Conservation (phyloP, 345 rosid species). For the Conringia planisiliqua region DNA sequence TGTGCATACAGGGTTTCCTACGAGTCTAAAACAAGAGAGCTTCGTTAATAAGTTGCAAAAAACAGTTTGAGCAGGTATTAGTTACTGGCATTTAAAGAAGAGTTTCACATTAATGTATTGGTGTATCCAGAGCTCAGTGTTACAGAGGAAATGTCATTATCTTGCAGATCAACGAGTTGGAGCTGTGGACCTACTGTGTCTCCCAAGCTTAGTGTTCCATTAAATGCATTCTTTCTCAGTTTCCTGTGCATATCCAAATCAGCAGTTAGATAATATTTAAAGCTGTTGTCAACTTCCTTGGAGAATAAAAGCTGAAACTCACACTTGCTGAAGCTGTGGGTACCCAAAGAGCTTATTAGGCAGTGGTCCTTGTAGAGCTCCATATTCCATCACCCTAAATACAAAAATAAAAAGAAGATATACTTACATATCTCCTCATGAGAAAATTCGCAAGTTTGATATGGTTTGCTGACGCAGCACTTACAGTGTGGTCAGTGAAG, state of each 20-base stretch:
- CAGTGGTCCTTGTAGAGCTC: slow-evolving; percentile 63
- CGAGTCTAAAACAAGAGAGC: slow-evolving; percentile 52
- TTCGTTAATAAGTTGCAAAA: not conserved
- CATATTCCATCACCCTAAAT: slow-evolving; percentile 69
- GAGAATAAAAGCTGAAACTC: slow-evolving; percentile 29
- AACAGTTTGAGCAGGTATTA: not conserved
- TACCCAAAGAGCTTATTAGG: slow-evolving; percentile 61
- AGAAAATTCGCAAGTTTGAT: not conserved
- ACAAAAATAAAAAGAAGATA: not conserved
- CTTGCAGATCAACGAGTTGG: slow-evolving; percentile 66
- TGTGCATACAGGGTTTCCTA: slow-evolving; percentile 85
- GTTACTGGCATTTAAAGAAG: not conserved
- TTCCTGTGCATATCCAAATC: slow-evolving; percentile 43
- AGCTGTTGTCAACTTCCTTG: not conserved
- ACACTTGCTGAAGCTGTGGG: slow-evolving; percentile 85
- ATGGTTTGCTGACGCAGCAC: slow-evolving; percentile 10
- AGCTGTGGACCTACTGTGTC: slow-evolving; percentile 53
- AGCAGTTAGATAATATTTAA: not conserved
- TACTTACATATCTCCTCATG: not conserved
- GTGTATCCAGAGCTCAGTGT: slow-evolving; percentile 54
- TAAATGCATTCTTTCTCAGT: slow-evolving; percentile 65
- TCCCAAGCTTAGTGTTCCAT: slow-evolving; percentile 58
- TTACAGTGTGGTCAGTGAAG: slow-evolving; percentile 84
- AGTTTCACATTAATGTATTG: slow-evolving; percentile 57
- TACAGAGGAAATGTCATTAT: slow-evolving; percentile 68